Base-by-base conservation (phyloP, 163 green algal genomes). In the Prototheca cutis region DNA sequence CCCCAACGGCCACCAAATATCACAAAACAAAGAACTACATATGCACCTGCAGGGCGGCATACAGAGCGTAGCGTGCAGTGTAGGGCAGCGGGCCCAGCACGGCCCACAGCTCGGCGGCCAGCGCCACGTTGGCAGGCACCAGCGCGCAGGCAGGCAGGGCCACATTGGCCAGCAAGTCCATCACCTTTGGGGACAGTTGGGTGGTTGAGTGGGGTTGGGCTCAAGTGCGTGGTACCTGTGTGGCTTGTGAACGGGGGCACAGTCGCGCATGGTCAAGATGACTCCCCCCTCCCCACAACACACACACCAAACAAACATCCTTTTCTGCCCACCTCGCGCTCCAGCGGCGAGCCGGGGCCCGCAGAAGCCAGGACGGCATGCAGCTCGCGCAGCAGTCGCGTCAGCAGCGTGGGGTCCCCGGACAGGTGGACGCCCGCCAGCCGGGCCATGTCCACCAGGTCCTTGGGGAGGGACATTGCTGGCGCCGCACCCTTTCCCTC, bases 101-200 rank as follows among this genome's bases (percentile, higher is more conserved):
- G 3, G 65, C 61, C 89, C 89, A 96, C 27, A 90, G 61, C 71
- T 92, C 80, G 4, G 48, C 47, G 8, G 66, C 63, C 25, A 89
- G 62, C 0, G 70, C 76, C 2, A 71, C 62, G 42, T 87, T 87
- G 59, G 77, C 70, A 10, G 78, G 77, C 28, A 83, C 55, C 40
- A 95, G 63, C 28, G 42, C 58, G 39, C 86, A 62, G 10, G 75
- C 79, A 3, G 89, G 89, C 55, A 96, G 69, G 34, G 88, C 59
- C 23, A 61, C 54, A 6, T 51, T 25, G 5, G 47, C 49, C 39
- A 93, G 55, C 28, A 85, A 40, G 25, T 75, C 61, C 51, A 73
- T 58, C 45, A 77, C 67, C 63, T 74, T 8, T 15, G 17, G 36
- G 36, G 36, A n/a, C n/a, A n/a, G n/a, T n/a, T n/a, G n/a, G n/a